Conservation (phyloP, 257 asterid species). For the Pogostemon cablin region DNA sequence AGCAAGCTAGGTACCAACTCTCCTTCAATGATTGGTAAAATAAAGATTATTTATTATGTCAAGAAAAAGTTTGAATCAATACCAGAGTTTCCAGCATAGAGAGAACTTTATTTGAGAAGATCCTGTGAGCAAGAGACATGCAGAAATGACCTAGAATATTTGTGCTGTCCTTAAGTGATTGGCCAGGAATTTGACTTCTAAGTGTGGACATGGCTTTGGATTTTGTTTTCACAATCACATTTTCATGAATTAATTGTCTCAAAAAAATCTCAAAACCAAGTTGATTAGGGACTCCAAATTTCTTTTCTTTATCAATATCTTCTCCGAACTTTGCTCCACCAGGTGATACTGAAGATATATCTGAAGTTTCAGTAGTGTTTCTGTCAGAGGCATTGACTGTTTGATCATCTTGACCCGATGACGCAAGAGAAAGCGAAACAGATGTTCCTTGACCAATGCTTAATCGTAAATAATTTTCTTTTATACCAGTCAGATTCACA, state of each 20-base stretch:
- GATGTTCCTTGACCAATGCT: slow-evolving; percentile 82
- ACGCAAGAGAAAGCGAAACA: slow-evolving; percentile 72
- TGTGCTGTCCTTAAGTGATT: slow-evolving; percentile 59
- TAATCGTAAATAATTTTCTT: slow-evolving; percentile 74
- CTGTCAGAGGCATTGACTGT: slow-evolving; percentile 36
- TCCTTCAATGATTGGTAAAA: not conserved
- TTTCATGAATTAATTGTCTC: slow-evolving; percentile 86
- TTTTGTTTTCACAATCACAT: slow-evolving; percentile 82
- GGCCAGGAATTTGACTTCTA: slow-evolving; percentile 57
- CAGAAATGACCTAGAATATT: slow-evolving; percentile 87
- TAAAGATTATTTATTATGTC: slow-evolving; percentile 5
- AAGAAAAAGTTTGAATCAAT: slow-evolving; percentile 33
- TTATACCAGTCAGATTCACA: slow-evolving; percentile 77
- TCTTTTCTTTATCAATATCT: slow-evolving; percentile 44
- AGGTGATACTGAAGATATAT: slow-evolving; percentile 40
- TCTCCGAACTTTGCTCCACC: slow-evolving; percentile 47
- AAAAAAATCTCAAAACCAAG: slow-evolving; percentile 78
- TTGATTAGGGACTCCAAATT: slow-evolving; percentile 62
- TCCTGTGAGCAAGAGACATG: slow-evolving; percentile 91
- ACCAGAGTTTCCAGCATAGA: slow-evolving; percentile 85
- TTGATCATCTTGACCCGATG: slow-evolving; percentile 57
- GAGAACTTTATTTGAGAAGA: slow-evolving; percentile 86
- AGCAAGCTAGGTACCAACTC: not conserved
- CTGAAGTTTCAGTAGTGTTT: slow-evolving; percentile 42
- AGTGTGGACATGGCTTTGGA: slow-evolving; percentile 48